A percentile compares a stretch with the other conserved stretches of the same genome.
phyloP scores from a whole-genome alignment of 139 green algal genomes.

The Coccomyxa sp. region DNA sequence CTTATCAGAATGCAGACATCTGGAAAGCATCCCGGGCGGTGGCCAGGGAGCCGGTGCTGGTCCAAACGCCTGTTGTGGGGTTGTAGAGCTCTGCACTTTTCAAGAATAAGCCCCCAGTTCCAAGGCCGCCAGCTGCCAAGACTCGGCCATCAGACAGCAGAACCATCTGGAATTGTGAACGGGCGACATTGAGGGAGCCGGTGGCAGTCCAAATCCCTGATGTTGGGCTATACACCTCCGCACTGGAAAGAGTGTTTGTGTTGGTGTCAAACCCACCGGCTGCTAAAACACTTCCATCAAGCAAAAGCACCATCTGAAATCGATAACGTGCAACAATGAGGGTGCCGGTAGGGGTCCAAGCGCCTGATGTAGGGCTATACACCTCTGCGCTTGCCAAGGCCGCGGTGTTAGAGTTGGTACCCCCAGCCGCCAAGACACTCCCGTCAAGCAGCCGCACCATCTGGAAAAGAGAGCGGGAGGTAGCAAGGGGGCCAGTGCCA shows the following conservation, averaged over 20 bases:
- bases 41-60: neutral
- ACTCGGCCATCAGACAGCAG: neutral
- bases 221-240: neutral
- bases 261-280: neutral
- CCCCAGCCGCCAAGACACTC: neutral
- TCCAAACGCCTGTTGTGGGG: neutral
- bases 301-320: neutral
- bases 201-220: neutral
- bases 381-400: neutral
- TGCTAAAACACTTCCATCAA: neutral
- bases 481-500: neutral
- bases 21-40: neutral
- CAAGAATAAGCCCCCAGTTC: neutral
- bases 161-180: neutral
- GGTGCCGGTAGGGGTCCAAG: neutral
- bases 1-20: neutral
- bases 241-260: neutral
- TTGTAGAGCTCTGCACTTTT: neutral
- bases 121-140: neutral
- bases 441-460: neutral
- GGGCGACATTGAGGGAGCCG: neutral
- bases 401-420: neutral
- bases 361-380: neutral
- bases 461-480: neutral
- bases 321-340: neutral